Percentiles rank a stretch among this genome's conserved stretches.
phyloP scores from a whole-genome alignment of 2,329 filamentous ascomycete species.

The Talaromyces sp. region DNA sequence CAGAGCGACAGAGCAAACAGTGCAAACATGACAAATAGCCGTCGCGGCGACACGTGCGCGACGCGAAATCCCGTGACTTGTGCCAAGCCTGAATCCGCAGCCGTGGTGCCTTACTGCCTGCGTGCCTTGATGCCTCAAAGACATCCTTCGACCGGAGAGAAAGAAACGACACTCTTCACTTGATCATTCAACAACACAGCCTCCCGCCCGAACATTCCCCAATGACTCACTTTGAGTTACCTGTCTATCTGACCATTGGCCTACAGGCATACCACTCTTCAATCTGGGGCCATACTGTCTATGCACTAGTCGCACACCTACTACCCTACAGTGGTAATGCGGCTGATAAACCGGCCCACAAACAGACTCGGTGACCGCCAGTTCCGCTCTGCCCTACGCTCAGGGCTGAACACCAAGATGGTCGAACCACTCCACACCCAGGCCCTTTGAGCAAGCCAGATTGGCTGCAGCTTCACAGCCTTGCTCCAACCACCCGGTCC shows the following conservation, averaged over 20 bases:
- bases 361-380: constrained; percentile 14
- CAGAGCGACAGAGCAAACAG: background rate
- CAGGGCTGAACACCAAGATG: constrained; percentile 9
- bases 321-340: constrained; percentile 6
- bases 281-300: background rate
- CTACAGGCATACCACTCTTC: no score
- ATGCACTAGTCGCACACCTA: background rate
- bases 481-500: background rate
- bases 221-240: background rate
- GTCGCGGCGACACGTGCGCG: constrained; percentile 6
- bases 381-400: constrained; percentile 1
- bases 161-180: background rate
- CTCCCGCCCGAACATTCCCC: background rate
- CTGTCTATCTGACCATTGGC: background rate
- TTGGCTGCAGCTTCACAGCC: constrained; percentile 3
- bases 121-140: background rate
- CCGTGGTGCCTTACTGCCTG: background rate
- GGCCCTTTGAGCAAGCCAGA: constrained; percentile 16
- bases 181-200: background rate
- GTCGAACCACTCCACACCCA: constrained; percentile 13
- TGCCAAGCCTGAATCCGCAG: background rate
- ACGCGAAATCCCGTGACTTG: constrained; percentile 12
- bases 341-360: constrained; percentile 13
- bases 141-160: background rate
- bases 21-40: background rate